Base-by-base conservation (phyloP, 2,329 filamentous ascomycete genomes). In the Stenocarpella maydis region DNA sequence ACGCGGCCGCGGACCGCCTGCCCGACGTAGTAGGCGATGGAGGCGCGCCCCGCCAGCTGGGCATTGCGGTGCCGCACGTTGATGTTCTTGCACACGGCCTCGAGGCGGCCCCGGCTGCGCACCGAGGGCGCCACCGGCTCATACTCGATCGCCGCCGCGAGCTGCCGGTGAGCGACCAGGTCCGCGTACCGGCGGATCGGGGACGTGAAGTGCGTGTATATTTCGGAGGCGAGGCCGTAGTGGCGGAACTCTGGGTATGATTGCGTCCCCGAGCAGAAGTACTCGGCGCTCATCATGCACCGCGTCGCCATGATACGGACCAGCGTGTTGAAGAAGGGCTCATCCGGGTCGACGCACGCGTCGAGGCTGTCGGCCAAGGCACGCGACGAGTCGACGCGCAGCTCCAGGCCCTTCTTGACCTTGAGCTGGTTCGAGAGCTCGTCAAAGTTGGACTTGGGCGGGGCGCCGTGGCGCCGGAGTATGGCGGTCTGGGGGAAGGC, bases 241-340 rank as follows among this genome's bases (percentile, higher is more conserved):
- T 99, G 97, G 65, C 94, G 90, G 86, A 97, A 99, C 78, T 98
- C 96, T 0, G 94, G 92, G 79, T 96, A 95, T 0, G 95, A 90
- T 79, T 98, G 94, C 8, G 94, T 95, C 71, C 96, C 96, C 0
- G 95, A 93, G 82, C 93, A 96, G 82, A 99, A 99, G 82, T 99
- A 99, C 82, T 99, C 96, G 72, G 96, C 96, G 66, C 94, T 96
- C 86, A 97, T 97, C 96, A 99, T 99, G 87, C 96, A 99, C 26
- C 96, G 91, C 10, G 96, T 99, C 12, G 96, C 96, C 84, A 99
- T 92, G 82, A 99, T 97, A 78, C 96, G 93, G 74, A 99, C 91
- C 28, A 99, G 89, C 2, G 95, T 99, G 86, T 99, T 99, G 88
- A 99, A 98, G 84, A 98, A 99, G 34, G 95, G 94, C 75, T 98